Evolutionary conservation across 495 filamentous ascomycete species (phyloP).

Genomic region (Neurospora discreta): DNA sequence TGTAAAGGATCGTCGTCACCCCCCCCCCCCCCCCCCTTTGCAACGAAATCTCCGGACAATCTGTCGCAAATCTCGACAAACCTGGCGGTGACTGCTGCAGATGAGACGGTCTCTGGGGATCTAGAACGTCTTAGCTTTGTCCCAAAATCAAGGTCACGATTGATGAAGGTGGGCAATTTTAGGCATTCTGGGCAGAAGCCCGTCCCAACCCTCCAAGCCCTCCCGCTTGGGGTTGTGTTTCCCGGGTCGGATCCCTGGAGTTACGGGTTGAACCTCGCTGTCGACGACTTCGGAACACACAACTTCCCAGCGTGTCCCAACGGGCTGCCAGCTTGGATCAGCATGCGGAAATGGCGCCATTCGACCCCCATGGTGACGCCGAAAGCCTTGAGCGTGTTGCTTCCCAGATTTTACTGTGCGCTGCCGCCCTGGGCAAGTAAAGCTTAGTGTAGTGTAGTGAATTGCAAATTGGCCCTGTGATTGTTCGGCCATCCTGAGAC

Average conservation of each 20-base stretch:
- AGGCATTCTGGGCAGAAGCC: not conserved
- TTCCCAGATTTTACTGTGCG: not conserved
- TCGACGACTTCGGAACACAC: not conserved
- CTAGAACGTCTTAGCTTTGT: conserved; percentile 11
- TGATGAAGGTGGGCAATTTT: not conserved
- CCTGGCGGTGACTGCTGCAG: not conserved
- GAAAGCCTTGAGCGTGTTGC: not conserved
- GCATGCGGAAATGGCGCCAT: conserved; percentile 9
- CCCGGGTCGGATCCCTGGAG: not conserved
- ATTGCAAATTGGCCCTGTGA: not conserved
- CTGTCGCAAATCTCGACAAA: not conserved
- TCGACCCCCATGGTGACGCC: not conserved
- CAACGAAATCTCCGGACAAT: not conserved
- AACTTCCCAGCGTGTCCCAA: not conserved
- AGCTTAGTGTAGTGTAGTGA: too few relatives aligned
- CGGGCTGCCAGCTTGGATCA: not conserved
- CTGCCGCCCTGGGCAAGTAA: not conserved
- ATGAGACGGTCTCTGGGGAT: conserved; percentile 14
- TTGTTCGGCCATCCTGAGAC: not conserved
- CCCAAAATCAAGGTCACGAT: conserved; percentile 14
- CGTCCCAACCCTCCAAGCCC: not conserved
- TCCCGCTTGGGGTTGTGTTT: not conserved
- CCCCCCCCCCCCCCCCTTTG: not conserved
- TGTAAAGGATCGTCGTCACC: not conserved
- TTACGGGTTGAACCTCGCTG: not conserved